Conservation (phyloP, 1,284 basidiomycete species). For the Irpex sp. region DNA sequence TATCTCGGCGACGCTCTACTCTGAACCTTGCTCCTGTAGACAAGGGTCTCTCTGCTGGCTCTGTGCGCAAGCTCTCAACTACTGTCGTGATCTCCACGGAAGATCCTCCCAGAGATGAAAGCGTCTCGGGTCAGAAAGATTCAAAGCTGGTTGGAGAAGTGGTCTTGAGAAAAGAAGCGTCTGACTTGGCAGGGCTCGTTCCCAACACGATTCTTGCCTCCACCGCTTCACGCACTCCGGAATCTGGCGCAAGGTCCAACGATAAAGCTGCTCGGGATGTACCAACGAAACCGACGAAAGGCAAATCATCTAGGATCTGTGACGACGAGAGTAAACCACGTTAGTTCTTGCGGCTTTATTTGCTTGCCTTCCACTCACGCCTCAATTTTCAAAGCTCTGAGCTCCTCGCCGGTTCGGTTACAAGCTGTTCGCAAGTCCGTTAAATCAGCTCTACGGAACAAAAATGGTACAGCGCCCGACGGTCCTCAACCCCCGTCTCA, state of each 20-base stretch:
- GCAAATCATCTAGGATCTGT: neutral
- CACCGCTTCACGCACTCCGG: neutral
- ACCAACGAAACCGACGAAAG: neutral
- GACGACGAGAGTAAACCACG: neutral
- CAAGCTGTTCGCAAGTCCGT: constrained; percentile 14
- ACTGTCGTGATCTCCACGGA: no score
- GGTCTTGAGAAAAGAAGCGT: neutral
- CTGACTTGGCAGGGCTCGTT: neutral
- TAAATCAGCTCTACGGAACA: constrained; percentile 21
- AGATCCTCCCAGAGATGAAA: no score
- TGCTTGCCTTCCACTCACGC: neutral
- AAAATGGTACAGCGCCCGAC: constrained; percentile 5
- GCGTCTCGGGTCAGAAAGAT: no score
- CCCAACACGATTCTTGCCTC: neutral
- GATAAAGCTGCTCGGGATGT: neutral
- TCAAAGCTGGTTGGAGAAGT: no score
- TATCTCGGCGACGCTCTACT: constrained; percentile 13
- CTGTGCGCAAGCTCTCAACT: neutral
- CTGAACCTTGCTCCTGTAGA: constrained; percentile 5
- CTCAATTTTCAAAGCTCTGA: neutral
- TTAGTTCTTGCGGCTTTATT: neutral
- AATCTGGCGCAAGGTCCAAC: neutral
- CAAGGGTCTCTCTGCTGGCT: neutral
- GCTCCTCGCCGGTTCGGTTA: constrained; percentile 17
- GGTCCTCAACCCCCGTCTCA: neutral